These are phyloP conservation scores for Conticribra weissflogii DNA, from an alignment of 108 stramenopile genomes.

Conservation along the genomic window DNA sequence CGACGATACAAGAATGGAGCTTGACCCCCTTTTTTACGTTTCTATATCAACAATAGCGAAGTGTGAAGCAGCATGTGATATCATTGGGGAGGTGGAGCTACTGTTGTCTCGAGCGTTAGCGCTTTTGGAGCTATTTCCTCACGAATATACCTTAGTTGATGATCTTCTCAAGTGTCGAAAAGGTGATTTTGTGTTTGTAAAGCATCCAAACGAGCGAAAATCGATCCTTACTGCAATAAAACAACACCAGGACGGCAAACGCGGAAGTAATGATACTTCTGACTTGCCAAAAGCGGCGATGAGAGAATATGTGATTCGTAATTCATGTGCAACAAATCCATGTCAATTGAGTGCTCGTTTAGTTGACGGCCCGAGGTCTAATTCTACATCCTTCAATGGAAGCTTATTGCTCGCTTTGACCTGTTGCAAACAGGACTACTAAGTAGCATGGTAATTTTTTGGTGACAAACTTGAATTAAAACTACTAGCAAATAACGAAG, in stretches of 20 bases:
- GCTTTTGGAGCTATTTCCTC: constrained; percentile 69
- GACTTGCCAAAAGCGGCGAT: constrained; percentile 47
- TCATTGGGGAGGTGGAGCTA: constrained; percentile 71
- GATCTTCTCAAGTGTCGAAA: constrained; percentile 59
- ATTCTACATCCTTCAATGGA: constrained; percentile 43
- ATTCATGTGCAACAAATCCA: constrained; percentile 61
- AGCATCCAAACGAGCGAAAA: constrained; percentile 45
- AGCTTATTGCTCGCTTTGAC: constrained; percentile 50
- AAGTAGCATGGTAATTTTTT: no score
- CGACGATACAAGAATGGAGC: constrained; percentile 17
- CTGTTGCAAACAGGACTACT: no score
- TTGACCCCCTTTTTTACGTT: constrained; percentile 47
- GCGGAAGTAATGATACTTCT: constrained; percentile 26
- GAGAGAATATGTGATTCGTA: constrained; percentile 82
- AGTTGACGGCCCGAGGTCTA: constrained; percentile 43
- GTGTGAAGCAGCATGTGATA: constrained; percentile 81
- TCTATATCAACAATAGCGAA: constrained; percentile 63
- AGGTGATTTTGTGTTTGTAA: constrained; percentile 51
- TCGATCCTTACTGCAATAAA: constrained; percentile 63
- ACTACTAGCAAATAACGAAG: no score
- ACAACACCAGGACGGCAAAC: constrained; percentile 36
- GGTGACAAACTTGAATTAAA: no score
- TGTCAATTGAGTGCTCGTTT: constrained; percentile 79
- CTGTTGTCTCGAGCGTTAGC: constrained; percentile 69
- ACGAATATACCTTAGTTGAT: constrained; percentile 66